Base-by-base conservation (phyloP, 1,139 yeast genomes). In the Geotrichum armillariae region DNA sequence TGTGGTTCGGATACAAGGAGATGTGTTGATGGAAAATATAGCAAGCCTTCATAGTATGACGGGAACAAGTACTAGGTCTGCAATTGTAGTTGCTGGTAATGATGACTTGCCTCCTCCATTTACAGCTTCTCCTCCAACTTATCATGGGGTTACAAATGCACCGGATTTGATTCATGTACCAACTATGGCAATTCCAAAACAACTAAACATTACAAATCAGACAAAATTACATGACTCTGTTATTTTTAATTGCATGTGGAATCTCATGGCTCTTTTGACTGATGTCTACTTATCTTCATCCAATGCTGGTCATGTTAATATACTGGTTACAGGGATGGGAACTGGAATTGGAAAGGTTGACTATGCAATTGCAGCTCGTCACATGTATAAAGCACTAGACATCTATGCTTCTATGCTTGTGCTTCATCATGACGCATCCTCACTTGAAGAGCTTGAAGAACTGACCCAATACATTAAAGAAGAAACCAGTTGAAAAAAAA, bases 321-420 rank as follows among this genome's bases (percentile, higher is more conserved):
- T 77, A n/a, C 62, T 78, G 7, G 51, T 78, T 2, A 74, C 82
- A 0, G 82, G 81, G 0, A 54, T 78, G 16, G 80, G 78, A 3
- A 74, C 82, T 1, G 83, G 82, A 1, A 74, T 68, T 52, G 82
- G 78, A 0, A 72, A 71, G 0, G 66, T 78, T 0, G 72, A 76
- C 0, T 53, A 60, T 6, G 65, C 60, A 12, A 27, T 38, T 3
- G 46, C 53, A 8, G 50, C 53, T 3, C 16, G n/a, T 6, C 50
- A 47, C 20, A 50, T 50, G 46, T 50, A 20, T 23, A 17, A 40
- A 36, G 53, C 53, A 4, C 23, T 50, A 14, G 32, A 17, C 16
- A 16, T 14, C 21, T 14, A 40, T 29, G 16, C 17, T 31, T 2
- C 16, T 31, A 11, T 9, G 33, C 7, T 25, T 7, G 11, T 25